Conservation (phyloP, 2,329 filamentous ascomycete genomes). For the Cordyceps fumosorosea region DNA sequence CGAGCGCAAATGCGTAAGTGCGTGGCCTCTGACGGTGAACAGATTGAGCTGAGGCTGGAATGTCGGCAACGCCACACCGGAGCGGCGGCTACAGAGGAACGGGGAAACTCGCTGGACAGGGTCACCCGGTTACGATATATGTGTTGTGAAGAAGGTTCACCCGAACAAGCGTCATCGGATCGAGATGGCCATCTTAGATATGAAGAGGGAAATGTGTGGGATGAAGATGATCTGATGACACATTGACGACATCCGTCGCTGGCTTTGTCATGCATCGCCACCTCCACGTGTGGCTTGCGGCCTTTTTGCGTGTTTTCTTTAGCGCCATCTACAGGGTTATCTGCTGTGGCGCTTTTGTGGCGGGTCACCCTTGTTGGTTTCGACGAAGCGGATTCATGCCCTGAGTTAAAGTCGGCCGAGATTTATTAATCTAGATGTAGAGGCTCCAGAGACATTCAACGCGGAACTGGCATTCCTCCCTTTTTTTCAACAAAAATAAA, state of each 20-base stretch:
- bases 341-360: background rate
- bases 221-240: background rate
- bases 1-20: too few species aligned
- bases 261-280: conserved; percentile 3
- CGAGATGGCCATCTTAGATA: background rate
- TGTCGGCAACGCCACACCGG: background rate
- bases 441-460: too few species aligned
- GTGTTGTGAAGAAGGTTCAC: background rate
- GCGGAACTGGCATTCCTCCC: too few species aligned
- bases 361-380: background rate
- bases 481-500: too few species aligned
- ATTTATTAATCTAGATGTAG: background rate
- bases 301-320: conserved; percentile 1
- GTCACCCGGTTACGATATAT: background rate
- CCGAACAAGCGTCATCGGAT: background rate
- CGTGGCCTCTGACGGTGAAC: background rate
- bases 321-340: background rate
- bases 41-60: background rate
- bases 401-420: background rate
- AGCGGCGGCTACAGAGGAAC: background rate
- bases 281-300: conserved; percentile 1
- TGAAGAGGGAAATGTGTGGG: background rate
- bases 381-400: background rate
- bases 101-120: background rate
- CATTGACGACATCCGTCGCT: background rate